phyloP scores from a whole-genome alignment of 768 basidiomycete species.

The Leccinum olivaceopallidum region DNA sequence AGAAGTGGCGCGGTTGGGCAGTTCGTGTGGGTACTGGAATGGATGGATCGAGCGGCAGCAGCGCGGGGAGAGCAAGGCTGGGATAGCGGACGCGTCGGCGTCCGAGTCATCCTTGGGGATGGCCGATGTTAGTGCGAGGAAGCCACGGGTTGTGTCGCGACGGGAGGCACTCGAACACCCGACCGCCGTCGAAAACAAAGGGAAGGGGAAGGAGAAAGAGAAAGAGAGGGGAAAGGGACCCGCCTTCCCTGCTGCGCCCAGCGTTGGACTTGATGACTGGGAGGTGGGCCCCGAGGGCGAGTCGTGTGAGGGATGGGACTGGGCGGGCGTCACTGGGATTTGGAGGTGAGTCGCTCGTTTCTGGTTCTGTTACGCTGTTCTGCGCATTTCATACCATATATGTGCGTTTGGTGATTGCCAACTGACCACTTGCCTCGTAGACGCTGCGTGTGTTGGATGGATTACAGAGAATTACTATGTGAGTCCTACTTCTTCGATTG shows the following conservation, averaged over 20 bases:
- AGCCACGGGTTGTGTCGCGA: conserved; percentile 16
- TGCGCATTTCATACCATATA: too few relatives aligned
- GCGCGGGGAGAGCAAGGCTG: not conserved
- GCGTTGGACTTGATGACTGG: conserved; percentile 17
- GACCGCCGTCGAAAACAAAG: not conserved
- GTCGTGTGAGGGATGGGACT: conserved; percentile 51
- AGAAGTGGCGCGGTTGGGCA: conserved; percentile 42
- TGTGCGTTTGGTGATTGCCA: not conserved
- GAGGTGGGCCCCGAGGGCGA: conserved; percentile 23
- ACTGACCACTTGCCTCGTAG: conserved; percentile 27
- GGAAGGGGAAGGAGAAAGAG: conserved; percentile 18
- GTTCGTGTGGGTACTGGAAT: conserved; percentile 43
- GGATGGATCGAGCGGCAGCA: conserved; percentile 17
- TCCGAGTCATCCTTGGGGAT: not conserved
- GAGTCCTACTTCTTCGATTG: conserved; percentile 24
- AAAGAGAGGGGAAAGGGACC: not conserved
- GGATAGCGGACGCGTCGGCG: not conserved
- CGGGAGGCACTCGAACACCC: conserved; percentile 15
- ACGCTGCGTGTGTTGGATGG: conserved; percentile 59
- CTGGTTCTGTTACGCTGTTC: too few relatives aligned
- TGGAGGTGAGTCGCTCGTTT: conserved; percentile 43
- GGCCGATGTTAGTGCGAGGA: conserved; percentile 1
- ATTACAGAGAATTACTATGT: conserved; percentile 56
- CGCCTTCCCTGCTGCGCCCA: not conserved
- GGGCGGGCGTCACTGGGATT: conserved; percentile 55